phyloP scores from a whole-genome alignment of 768 basidiomycete genomes.

The Flagelloscypha sp. region DNA sequence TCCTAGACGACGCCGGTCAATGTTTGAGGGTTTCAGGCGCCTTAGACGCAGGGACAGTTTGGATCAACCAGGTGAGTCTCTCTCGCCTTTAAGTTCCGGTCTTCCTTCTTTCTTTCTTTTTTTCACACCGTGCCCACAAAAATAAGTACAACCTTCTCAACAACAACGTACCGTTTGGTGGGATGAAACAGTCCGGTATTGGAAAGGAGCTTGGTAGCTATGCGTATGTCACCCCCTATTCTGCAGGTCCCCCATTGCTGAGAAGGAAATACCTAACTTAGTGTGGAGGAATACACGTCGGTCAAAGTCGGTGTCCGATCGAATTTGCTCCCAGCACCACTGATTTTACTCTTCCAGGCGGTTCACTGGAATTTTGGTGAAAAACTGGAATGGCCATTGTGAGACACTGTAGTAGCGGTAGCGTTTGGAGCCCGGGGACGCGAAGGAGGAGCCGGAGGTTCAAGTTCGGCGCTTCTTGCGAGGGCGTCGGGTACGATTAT shows the following conservation, averaged over 20 bases:
- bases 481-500: constrained; percentile 4
- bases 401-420: constrained; percentile 11
- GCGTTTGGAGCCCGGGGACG: background rate
- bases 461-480: constrained; percentile 11
- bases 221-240: too few species aligned
- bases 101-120: constrained; percentile 9
- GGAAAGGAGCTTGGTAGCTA: constrained; percentile 82
- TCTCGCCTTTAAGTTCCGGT: background rate
- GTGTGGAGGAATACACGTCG: constrained; percentile 67
- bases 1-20: constrained; percentile 68
- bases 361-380: constrained; percentile 87
- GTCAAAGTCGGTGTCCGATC: constrained; percentile 25
- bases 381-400: constrained; percentile 72
- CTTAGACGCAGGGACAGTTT: constrained; percentile 83
- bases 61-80: constrained; percentile 13
- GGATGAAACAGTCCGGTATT: constrained; percentile 88
- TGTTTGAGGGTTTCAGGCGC: constrained; percentile 84
- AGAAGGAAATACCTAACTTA: too few species aligned
- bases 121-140: constrained; percentile 4
- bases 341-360: constrained; percentile 50
- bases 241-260: too few species aligned
- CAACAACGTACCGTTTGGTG: constrained; percentile 92
- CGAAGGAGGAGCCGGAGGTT: constrained; percentile 2
- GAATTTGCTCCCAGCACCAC: constrained; percentile 1
- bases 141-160: constrained; percentile 81